Evolutionary conservation across 208 protist species (phyloP), one percentile per base, ranked within the genome.

Genomic region (Trypanosoma cruzi): DNA sequence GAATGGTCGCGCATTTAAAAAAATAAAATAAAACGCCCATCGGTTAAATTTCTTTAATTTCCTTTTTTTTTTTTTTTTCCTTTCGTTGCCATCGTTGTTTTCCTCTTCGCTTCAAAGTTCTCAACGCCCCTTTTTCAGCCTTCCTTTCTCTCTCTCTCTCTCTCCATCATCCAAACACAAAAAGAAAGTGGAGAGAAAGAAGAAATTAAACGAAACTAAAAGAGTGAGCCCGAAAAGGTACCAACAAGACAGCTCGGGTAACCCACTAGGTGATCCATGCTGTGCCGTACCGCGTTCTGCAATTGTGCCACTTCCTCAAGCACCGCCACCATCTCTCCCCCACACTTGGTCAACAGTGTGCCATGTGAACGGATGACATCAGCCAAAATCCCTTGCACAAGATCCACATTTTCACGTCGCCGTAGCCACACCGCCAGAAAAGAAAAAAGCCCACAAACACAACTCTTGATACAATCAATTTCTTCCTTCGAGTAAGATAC

Each of bases 371-470:
- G 80, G 26, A 92, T 64, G 16, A 81, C 65, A 62, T 91, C 78
- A 34, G 87, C 79, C n/a, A 95, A 63, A 54, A 95, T 76, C 24
- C 88, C 90, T 64, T 96, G 90, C 24, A 92, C 74, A 4, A 96
- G 67, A 52, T 96, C 90, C 26, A 90, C 86, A 49, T 93, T 85
- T 67, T 89, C 70, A 34, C 81, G 67, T 29, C 75, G 65, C 34
- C 66, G 65, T 24, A 96, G 68, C 82, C 84, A 93, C 44, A 28
- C 52, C 13, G 69, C 68, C 22, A 93, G 48, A 79, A 93, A 96
- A 24, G 52, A 48, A 13, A 96, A 68, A 18, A 92, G 62, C 7
- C 75, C 73, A 22, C 67, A 60, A 46, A 92, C 61, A 64, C 80
- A 88, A 20, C 67, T 55, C 48, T 77, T 64, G 66, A 94, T 91